Percentiles rank a stretch among this genome's conserved stretches.
phyloP scores from a whole-genome alignment of 148 eudicot species.

The Chenopodium suecicum region DNA sequence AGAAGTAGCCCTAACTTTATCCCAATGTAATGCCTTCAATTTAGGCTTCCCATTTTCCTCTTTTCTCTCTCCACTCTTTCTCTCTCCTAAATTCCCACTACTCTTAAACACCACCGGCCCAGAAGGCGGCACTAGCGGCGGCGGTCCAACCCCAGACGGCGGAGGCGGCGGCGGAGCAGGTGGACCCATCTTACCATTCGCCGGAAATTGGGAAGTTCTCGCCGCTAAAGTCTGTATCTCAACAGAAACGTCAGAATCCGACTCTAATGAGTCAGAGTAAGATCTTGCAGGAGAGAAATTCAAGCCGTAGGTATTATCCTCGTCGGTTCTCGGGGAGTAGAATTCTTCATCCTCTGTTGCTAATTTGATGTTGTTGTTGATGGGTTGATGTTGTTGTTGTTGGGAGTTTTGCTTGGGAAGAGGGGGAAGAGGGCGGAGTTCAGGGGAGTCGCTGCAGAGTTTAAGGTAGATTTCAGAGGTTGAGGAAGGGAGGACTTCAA shows the following conservation, averaged over 20 bases:
- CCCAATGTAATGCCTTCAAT: constrained; percentile 91
- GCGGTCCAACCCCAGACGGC: constrained; percentile 45
- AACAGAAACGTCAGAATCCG: constrained; percentile 32
- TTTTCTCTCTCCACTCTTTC: constrained; percentile 30
- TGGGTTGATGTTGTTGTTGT: background rate
- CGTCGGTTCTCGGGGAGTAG: constrained; percentile 47
- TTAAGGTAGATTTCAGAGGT: constrained; percentile 23
- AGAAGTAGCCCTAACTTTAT: constrained; percentile 76
- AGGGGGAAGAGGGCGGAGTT: constrained; percentile 84
- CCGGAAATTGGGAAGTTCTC: constrained; percentile 18
- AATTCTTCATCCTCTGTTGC: constrained; percentile 34
- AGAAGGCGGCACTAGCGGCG: constrained; percentile 46
- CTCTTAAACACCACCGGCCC: constrained; percentile 36
- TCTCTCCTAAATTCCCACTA: constrained; percentile 21
- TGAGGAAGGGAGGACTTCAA: constrained; percentile 9
- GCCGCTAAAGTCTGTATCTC: constrained; percentile 29
- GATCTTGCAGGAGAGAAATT: constrained; percentile 34
- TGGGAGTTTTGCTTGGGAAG: constrained; percentile 28
- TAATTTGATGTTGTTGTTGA: background rate
- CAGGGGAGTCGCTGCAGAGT: constrained; percentile 48
- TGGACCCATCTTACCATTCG: background rate
- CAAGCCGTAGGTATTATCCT: background rate
- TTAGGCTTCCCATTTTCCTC: constrained; percentile 59
- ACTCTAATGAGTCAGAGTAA: constrained; percentile 24
- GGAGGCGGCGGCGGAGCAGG: constrained; percentile 53